Evolutionary conservation across 2,329 filamentous ascomycete genomes (phyloP).

Genomic region (Cyphellophora europaea): DNA sequence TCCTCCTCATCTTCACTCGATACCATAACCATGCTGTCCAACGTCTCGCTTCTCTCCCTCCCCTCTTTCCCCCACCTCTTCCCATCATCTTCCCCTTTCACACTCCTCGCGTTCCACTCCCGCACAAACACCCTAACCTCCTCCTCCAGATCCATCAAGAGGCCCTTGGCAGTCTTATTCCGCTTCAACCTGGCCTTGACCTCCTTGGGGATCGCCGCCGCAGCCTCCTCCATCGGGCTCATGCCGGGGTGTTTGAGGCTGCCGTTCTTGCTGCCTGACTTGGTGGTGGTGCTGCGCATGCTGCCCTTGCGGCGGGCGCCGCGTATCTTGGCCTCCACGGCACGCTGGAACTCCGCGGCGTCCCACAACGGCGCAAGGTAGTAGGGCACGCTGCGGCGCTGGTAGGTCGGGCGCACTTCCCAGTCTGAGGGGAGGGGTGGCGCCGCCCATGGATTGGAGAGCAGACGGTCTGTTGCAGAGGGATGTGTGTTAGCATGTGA

Average conservation of each 20-base stretch:
- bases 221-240: conserved; percentile 24
- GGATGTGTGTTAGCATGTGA: too few species aligned
- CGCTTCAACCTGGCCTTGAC: conserved; percentile 74
- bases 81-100: conserved; percentile 15
- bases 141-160: conserved; percentile 76
- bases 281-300: conserved; percentile 24
- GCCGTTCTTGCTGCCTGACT: conserved; percentile 29
- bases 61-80: background rate
- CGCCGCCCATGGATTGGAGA: conserved; percentile 76
- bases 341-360: conserved; percentile 34
- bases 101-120: conserved; percentile 46
- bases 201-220: conserved; percentile 60
- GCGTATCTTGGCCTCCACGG: conserved; percentile 28
- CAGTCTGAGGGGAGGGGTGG: conserved; percentile 77
- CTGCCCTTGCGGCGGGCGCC: conserved; percentile 19
- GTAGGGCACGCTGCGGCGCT: conserved; percentile 67
- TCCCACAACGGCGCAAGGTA: conserved; percentile 85
- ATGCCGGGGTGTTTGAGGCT: conserved; percentile 22
- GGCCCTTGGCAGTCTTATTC: conserved; percentile 63
- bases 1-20: conserved; percentile 28
- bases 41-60: conserved; percentile 27
- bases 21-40: conserved; percentile 32
- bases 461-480: conserved; percentile 73
- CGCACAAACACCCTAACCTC: conserved; percentile 69
- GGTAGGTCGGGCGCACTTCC: conserved; percentile 72